Conservation (phyloP, 345 rosid species). For the Populus euphratica region DNA sequence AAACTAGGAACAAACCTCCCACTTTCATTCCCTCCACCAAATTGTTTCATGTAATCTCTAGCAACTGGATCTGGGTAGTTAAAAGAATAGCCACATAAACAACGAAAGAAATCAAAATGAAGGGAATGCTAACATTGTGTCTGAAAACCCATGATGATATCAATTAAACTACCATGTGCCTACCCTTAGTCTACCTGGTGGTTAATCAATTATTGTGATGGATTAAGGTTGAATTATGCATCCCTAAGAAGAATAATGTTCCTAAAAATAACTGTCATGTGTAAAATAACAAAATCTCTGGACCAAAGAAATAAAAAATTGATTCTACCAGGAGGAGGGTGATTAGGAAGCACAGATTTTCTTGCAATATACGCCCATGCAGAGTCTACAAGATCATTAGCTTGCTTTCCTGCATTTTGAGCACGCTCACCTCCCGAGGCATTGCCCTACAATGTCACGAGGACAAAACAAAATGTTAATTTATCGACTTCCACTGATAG, state of each 20-base stretch:
- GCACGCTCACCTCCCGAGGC: conserved; percentile 96
- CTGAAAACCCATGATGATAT: not conserved
- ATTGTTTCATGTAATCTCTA: conserved; percentile 21
- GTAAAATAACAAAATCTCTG: not conserved
- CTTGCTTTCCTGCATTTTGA: conserved; percentile 46
- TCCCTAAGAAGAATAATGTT: not conserved
- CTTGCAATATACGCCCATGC: conserved; percentile 58
- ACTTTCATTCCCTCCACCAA: conserved; percentile 32
- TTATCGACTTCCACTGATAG: not conserved
- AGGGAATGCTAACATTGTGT: not conserved
- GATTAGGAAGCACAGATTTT: conserved; percentile 60
- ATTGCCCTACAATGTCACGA: conserved; percentile 62
- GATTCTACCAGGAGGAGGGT: conserved; percentile 65
- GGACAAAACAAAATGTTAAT: conserved; percentile 1
- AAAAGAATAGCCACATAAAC: conserved; percentile 3
- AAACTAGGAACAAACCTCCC: conserved; percentile 67
- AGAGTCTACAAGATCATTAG: conserved; percentile 57
- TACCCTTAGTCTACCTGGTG: not conserved
- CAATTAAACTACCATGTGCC: not conserved
- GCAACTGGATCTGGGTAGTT: conserved; percentile 30
- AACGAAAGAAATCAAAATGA: conserved; percentile 1
- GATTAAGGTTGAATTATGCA: not conserved
- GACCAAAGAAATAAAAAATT: not conserved
- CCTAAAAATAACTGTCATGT: not conserved
- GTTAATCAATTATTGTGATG: not conserved